Evolutionary conservation across 176 grass and related monocot genomes (phyloP), one percentile per base, ranked within the genome.

Genomic region (Eragrostis nindensis): DNA sequence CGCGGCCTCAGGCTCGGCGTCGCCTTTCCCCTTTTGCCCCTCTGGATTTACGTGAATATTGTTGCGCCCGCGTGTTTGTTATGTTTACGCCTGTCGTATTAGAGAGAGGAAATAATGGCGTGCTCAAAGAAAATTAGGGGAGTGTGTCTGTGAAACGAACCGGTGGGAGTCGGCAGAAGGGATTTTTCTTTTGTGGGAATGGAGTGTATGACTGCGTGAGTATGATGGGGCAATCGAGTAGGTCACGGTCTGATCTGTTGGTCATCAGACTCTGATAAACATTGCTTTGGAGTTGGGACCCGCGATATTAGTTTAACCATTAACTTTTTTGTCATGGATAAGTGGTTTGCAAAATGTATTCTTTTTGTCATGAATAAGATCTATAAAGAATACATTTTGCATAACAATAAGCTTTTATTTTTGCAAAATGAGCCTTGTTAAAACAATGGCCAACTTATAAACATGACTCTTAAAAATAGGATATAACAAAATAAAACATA

Each of bases 1-100:
- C 62, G 63, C 76, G 18, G 70, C 82, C 68, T 57, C 15, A 60
- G 75, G 75, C 68, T 74, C 15, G 66, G 75, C 69, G 70, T 85
- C 71, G 83, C 78, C 88, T 82, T 90, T 82, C 22, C 78, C 59
- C 73, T 80, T 84, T 89, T 75, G 47, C 81, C 76, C 76, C 76
- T 80, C 76, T 36, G 14, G 42, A 63, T 89, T 89, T 88, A 80
- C 62, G 81, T 39, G 50, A 74, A 79, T 77, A 65, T 79, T 88
- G 74, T n/a, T n/a, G 62, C 42, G 62, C 19, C 8, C 53, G 14
- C 53, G 75, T 71, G 43, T 79, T n/a, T 75, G 61, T 74, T 84
- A 42, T 68, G 56, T 55, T 68, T 74, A 46, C 29, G 11, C 21
- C 66, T 52, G 12, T 21, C 40, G 11, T 54, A 62, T 13, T 52